Evolutionary conservation across 108 stramenopile genomes (phyloP).

Genomic region (Cylindrotheca fusiformis): DNA sequence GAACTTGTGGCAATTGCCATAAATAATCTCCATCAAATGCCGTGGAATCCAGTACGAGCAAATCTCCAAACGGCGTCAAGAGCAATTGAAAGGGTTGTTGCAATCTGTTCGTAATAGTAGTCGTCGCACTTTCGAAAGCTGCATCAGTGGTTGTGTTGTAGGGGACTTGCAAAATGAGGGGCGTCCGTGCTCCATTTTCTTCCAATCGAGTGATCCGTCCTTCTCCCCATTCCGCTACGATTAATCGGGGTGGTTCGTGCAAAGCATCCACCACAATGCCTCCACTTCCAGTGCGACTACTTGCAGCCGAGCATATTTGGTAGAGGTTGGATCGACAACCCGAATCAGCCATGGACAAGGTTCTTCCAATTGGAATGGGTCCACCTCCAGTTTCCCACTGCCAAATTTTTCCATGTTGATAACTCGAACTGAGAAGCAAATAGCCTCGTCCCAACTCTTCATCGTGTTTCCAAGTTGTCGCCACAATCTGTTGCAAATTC

Average conservation of each 20-base stretch:
- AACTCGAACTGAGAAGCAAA: conserved; percentile 46
- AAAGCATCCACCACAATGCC: conserved; percentile 48
- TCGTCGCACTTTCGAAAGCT: conserved; percentile 1
- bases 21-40: conserved; percentile 7
- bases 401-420: conserved; percentile 59
- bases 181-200: conserved; percentile 72
- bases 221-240: conserved; percentile 77
- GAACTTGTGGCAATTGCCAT: conserved; percentile 48
- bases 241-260: conserved; percentile 7
- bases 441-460: conserved; percentile 68
- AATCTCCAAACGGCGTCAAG: conserved; percentile 71
- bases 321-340: conserved; percentile 65
- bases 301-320: not conserved
- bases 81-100: conserved; percentile 45
- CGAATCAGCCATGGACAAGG: conserved; percentile 56
- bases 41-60: conserved; percentile 48
- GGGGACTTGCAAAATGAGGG: conserved; percentile 48
- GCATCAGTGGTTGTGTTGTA: not conserved
- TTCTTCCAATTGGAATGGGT: conserved; percentile 75
- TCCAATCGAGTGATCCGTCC: conserved; percentile 69
- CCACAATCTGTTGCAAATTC: not conserved
- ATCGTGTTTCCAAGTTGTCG: conserved; percentile 68
- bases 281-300: conserved; percentile 35
- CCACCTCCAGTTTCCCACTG: conserved; percentile 80
- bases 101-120: conserved; percentile 6